These are phyloP conservation scores for Falciphora oryzae DNA, from an alignment of 2,329 filamentous ascomycete species.

Conservation along the genomic window DNA sequence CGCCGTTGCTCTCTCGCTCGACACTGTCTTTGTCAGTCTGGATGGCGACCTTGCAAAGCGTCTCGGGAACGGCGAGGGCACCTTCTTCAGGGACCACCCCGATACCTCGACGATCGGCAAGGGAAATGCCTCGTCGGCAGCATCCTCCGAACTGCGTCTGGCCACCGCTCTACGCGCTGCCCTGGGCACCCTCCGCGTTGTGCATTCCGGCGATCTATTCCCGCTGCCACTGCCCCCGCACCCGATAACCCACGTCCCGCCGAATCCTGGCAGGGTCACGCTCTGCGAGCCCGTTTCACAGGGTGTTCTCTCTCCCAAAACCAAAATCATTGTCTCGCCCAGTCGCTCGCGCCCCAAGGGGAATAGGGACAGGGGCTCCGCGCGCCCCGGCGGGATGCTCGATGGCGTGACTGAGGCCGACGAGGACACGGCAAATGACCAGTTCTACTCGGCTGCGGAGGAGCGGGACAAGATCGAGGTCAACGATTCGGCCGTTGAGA, in stretches of 20 bases:
- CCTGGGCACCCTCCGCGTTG: constrained; percentile 63
- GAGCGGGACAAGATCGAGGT: constrained; percentile 60
- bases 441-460: constrained; percentile 89
- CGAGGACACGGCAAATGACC: constrained; percentile 81
- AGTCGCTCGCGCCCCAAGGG: constrained; percentile 53
- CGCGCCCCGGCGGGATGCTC: constrained; percentile 34
- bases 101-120: constrained; percentile 20
- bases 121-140: constrained; percentile 21
- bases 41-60: constrained; percentile 75
- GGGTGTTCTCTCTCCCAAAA: constrained; percentile 69
- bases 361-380: constrained; percentile 29
- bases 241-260: constrained; percentile 77
- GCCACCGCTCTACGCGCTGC: constrained; percentile 67
- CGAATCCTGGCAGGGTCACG: constrained; percentile 79
- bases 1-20: constrained; percentile 71
- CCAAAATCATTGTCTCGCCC: constrained; percentile 75
- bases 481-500: constrained; percentile 53
- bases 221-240: constrained; percentile 74
- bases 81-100: constrained; percentile 65
- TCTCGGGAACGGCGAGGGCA: constrained; percentile 76
- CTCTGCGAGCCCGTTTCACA: constrained; percentile 95
- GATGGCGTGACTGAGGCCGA: constrained; percentile 58
- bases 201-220: constrained; percentile 78
- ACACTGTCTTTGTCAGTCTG: constrained; percentile 81
- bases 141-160: constrained; percentile 50